Percentiles rank a stretch among this genome's conserved stretches.
Conservation (phyloP, 2,329 filamentous ascomycete species). For the Trichothecium roseum region DNA sequence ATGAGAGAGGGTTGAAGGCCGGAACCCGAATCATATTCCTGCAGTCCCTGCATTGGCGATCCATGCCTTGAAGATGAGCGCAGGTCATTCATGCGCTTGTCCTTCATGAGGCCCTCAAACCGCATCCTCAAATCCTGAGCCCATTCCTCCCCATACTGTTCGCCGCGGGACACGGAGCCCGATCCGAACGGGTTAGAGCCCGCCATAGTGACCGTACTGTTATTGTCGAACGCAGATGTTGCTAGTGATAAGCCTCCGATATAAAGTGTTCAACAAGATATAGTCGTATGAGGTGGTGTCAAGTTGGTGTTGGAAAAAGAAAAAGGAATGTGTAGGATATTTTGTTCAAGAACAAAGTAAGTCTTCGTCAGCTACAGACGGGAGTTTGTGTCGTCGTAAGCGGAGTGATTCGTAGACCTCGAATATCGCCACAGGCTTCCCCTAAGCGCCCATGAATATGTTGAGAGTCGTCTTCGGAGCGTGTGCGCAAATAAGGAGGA, state of each 20-base stretch:
- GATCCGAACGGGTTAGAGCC: slow-evolving; percentile 22
- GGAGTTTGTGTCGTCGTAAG: slow-evolving; percentile 7
- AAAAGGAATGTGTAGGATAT: background rate
- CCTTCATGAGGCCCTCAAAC: slow-evolving; percentile 80
- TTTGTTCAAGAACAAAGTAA: slow-evolving; percentile 4
- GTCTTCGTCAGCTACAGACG: slow-evolving; percentile 3
- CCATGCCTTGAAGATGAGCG: slow-evolving; percentile 40
- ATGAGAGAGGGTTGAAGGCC: slow-evolving; percentile 31
- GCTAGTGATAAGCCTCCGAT: background rate
- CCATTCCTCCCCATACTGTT: slow-evolving; percentile 58
- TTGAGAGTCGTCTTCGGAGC: no score
- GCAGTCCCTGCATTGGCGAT: slow-evolving; percentile 47
- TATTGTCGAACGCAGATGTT: background rate
- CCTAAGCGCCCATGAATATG: slow-evolving; percentile 1
- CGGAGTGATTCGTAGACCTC: slow-evolving; percentile 10
- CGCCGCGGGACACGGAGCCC: slow-evolving; percentile 16
- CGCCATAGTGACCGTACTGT: slow-evolving; percentile 20
- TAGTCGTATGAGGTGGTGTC: background rate
- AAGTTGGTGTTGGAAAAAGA: background rate
- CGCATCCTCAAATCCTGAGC: slow-evolving; percentile 70
- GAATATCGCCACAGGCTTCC: slow-evolving; percentile 8
- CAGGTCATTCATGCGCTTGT: slow-evolving; percentile 77
- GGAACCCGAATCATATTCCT: slow-evolving; percentile 39
- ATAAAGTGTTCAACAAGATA: background rate
- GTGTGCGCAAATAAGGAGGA: no score